phyloP scores from a whole-genome alignment of 768 basidiomycete species.

The Boletus subparvulus region DNA sequence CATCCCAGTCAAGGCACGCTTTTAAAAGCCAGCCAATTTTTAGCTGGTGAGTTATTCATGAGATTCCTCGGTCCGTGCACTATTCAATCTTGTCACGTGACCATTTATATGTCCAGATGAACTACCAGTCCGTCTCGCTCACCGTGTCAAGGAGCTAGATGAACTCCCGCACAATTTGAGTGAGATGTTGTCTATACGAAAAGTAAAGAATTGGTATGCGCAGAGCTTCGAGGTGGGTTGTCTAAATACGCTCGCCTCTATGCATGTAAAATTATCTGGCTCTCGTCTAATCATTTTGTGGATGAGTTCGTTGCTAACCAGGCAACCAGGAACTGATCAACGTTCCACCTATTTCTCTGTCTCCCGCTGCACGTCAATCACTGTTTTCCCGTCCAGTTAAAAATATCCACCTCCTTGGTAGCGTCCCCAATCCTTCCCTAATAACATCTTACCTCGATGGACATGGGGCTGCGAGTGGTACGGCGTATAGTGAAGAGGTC shows the following conservation, averaged over 20 bases:
- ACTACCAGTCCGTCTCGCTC: constrained; percentile 90
- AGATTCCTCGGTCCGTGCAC: neutral
- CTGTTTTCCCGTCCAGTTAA: constrained; percentile 48
- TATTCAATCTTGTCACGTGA: neutral
- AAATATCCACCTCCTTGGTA: constrained; percentile 60
- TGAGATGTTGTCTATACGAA: constrained; percentile 88
- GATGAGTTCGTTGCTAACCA: neutral
- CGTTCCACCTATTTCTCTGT: constrained; percentile 77
- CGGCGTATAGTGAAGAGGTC: constrained; percentile 1
- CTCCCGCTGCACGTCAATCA: constrained; percentile 65
- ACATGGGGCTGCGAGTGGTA: constrained; percentile 24
- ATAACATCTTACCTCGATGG: constrained; percentile 35
- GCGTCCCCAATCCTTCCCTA: constrained; percentile 77
- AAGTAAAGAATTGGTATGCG: constrained; percentile 98
- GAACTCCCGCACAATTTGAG: constrained; percentile 89
- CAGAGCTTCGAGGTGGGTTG: constrained; percentile 89
- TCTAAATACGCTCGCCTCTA: neutral
- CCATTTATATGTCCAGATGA: constrained; percentile 57
- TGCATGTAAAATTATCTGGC: neutral
- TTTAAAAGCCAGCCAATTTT: constrained; percentile 87
- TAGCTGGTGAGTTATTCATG: constrained; percentile 53
- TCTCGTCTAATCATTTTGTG: neutral
- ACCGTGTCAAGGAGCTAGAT: constrained; percentile 94
- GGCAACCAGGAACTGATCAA: constrained; percentile 75
- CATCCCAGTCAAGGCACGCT: constrained; percentile 94